Evolutionary conservation across 805 yeast species (phyloP).

Genomic region (Metschnikowia amazonensis): DNA sequence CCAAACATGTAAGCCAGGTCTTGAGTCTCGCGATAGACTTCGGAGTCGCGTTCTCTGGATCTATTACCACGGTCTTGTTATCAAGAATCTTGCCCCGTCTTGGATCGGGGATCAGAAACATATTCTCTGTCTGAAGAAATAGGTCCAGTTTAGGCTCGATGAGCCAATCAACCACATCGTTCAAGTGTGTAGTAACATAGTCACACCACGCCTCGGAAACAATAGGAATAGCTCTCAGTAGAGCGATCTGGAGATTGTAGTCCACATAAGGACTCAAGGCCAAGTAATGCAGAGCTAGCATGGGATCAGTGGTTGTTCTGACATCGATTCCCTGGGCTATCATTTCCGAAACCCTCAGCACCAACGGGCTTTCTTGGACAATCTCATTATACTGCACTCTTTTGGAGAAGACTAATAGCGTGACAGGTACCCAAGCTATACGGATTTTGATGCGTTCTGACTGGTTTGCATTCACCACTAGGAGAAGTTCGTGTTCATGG

Average conservation of each 20-base stretch:
- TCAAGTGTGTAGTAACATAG: conserved; percentile 10
- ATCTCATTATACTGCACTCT: conserved; percentile 13
- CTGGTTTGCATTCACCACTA: conserved; percentile 18
- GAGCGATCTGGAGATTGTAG: conserved; percentile 20
- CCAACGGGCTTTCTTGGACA: conserved; percentile 15
- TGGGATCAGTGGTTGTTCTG: conserved; percentile 17
- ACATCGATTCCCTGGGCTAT: conserved; percentile 18
- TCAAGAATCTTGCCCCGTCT: conserved; percentile 17
- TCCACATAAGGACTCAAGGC: conserved; percentile 14
- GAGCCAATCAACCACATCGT: conserved; percentile 23
- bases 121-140: conserved; percentile 17
- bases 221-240: conserved; percentile 30
- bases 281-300: conserved; percentile 24
- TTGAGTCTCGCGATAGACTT: conserved; percentile 8
- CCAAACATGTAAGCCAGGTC: conserved; percentile 18
- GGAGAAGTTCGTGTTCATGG: conserved; percentile 5
- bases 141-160: conserved; percentile 11
- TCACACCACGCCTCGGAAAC: conserved; percentile 25
- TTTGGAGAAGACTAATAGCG: conserved; percentile 14
- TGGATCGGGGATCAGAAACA: conserved; percentile 13
- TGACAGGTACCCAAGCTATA: conserved; percentile 23
- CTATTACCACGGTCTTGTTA: conserved; percentile 8
- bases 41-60: conserved; percentile 4
- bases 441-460: conserved; percentile 15
- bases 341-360: conserved; percentile 9